Evolutionary conservation across 2,329 filamentous ascomycete genomes (phyloP).

Genomic region (Sporothrix euskadiensis): DNA sequence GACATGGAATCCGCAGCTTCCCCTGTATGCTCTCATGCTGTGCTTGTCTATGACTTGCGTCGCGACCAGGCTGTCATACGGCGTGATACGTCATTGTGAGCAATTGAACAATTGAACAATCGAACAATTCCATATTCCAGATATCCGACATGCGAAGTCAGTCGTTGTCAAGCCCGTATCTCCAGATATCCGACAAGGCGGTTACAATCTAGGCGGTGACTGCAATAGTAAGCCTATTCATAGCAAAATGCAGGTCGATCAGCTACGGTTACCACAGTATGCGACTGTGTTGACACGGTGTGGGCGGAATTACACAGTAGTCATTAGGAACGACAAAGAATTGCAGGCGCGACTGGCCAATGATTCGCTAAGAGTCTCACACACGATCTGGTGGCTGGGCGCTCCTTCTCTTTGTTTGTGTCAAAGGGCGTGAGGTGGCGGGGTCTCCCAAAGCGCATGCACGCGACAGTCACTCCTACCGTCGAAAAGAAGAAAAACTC

Average conservation of each 20-base stretch:
- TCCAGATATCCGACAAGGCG: neutral
- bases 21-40: too few species aligned
- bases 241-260: neutral
- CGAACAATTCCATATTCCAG: too few species aligned
- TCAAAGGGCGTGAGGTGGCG: neutral
- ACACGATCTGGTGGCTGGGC: slow-evolving; percentile 15
- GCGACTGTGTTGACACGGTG: slow-evolving; percentile 2
- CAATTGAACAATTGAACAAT: neutral
- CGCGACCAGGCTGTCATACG: neutral
- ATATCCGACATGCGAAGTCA: neutral
- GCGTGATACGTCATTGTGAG: slow-evolving; percentile 9
- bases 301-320: neutral
- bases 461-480: neutral
- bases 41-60: neutral
- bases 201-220: neutral
- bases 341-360: neutral
- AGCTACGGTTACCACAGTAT: neutral
- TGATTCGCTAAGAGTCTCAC: neutral
- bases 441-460: slow-evolving; percentile 7
- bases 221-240: neutral
- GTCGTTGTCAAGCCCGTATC: neutral
- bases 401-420: slow-evolving; percentile 17
- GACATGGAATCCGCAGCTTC: slow-evolving; percentile 6
- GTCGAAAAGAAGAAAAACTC: neutral
- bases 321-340: neutral